Evolutionary conservation across 495 filamentous ascomycete species (phyloP).

Genomic region (Neurospora sp.): DNA sequence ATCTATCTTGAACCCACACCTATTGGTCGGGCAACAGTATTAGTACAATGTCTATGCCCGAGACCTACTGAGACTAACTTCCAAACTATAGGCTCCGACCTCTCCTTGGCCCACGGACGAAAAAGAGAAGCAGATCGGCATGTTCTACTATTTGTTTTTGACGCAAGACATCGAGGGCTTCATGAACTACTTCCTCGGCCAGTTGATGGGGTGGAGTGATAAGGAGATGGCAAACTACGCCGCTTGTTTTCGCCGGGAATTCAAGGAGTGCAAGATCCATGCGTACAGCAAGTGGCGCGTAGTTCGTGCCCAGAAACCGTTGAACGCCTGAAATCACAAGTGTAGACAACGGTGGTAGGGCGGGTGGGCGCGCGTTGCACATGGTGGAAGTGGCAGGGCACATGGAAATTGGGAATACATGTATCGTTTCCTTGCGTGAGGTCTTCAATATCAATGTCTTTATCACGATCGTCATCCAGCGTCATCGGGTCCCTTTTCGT

Average conservation of each 20-base stretch:
- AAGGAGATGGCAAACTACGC: slow-evolving; percentile 27
- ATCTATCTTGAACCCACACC: not conserved
- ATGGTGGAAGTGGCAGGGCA: too few relatives aligned
- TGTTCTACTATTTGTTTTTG: slow-evolving; percentile 14
- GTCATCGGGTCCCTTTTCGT: not conserved
- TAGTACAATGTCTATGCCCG: not conserved
- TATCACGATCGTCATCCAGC: not conserved
- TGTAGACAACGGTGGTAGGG: not conserved
- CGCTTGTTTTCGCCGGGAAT: slow-evolving; percentile 23
- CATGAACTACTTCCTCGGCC: slow-evolving; percentile 20
- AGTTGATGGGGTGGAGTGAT: slow-evolving; percentile 20
- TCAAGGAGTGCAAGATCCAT: slow-evolving; percentile 17
- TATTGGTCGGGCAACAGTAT: not conserved
- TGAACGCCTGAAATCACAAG: not conserved
- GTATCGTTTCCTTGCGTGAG: not conserved
- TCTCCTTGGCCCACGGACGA: slow-evolving; percentile 23
- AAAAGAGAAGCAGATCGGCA: not conserved
- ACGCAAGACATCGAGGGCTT: slow-evolving; percentile 25
- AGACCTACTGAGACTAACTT: not conserved
- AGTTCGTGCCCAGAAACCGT: not conserved
- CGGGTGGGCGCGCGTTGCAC: not conserved
- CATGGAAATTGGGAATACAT: not conserved
- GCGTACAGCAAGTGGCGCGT: slow-evolving; percentile 1
- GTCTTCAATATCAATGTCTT: not conserved
- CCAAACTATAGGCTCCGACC: slow-evolving; percentile 24